Evolutionary conservation across 2,329 filamentous ascomycete species (phyloP).

Genomic region (Bisporella sp.): DNA sequence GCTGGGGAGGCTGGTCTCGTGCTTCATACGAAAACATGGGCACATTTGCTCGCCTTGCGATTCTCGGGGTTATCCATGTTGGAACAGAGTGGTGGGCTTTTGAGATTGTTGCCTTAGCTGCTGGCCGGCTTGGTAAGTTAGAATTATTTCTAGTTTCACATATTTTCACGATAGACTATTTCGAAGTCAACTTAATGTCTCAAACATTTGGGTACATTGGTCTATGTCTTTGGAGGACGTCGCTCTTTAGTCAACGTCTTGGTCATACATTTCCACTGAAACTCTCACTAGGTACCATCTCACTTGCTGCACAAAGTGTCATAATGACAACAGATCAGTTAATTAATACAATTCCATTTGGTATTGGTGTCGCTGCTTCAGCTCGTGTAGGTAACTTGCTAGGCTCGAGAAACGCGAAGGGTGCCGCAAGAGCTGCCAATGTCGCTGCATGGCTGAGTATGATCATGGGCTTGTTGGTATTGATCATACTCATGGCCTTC

Average conservation of each 20-base stretch:
- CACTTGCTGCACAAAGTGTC: slow-evolving; percentile 76
- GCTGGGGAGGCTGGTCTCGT: slow-evolving; percentile 70
- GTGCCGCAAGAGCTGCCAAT: slow-evolving; percentile 67
- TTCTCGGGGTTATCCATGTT: slow-evolving; percentile 73
- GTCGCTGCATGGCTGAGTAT: slow-evolving; percentile 68
- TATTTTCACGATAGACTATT: too few species aligned
- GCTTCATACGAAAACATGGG: slow-evolving; percentile 59
- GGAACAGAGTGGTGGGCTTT: slow-evolving; percentile 95
- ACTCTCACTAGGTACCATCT: slow-evolving; percentile 52
- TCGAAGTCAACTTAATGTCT: too few species aligned
- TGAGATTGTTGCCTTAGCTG: slow-evolving; percentile 79
- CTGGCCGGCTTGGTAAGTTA: slow-evolving; percentile 51
- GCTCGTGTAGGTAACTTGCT: slow-evolving; percentile 74
- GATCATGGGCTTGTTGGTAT: slow-evolving; percentile 58
- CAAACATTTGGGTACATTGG: too few species aligned
- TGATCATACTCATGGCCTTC: slow-evolving; percentile 62
- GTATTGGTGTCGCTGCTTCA: slow-evolving; percentile 75
- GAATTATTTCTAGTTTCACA: too few species aligned
- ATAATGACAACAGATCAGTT: slow-evolving; percentile 88
- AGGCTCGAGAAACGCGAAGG: slow-evolving; percentile 57
- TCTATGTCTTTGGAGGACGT: too few species aligned
- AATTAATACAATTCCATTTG: slow-evolving; percentile 75
- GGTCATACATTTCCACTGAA: too few species aligned
- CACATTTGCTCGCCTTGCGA: slow-evolving; percentile 66
- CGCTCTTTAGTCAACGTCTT: too few species aligned